Evolutionary conservation across 208 protist genomes (phyloP), one percentile per base, ranked within the genome.

Genomic region (Blastocrithidia nonstop): DNA sequence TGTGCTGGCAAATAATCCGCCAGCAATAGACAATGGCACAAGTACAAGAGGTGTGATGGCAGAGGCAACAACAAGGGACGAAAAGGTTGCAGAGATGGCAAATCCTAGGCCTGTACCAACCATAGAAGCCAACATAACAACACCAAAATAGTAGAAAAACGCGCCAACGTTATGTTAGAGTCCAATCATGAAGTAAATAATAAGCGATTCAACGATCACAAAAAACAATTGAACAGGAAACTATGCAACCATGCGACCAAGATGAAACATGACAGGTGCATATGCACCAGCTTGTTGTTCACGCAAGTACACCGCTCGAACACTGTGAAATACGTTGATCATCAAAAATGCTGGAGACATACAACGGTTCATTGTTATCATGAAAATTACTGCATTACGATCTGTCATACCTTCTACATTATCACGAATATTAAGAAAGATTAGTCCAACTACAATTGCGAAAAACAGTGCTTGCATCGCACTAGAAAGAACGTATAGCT

Each of bases 241-340:
- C 54, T 79, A 63, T 19, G 71, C 67, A 25, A 80, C 7, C 19
- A 38, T 57, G 13, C 47, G 57, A 4, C 64, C 48, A 7, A 73
- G 21, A 51, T 63, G 75, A 47, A 61, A 88, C 26, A 78, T 59
- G 31, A 69, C 20, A 6, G 74, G 68, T 3, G 71, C 66, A 54
- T 88, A 88, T 3, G 74, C 57, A 3, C 57, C 74, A 43, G 68
- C 59, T 15, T 68, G 60, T 57, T 85, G 79, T 41, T 88, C 79
- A 15, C 72, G 74, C 1, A 66, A 42, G 43, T 66, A 88, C 23
- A 88, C 55, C 11, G 71, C 57, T 19, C 61, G 65, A 3, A 55
- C 50, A 15, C 26, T 29, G 26, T 61, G 47, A 48, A 82, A 88
- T 22, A 45, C 35, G 31, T 70, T 63, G 24, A 88, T 63, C 58